Evolutionary conservation across 192 early-diverging fungal genomes (phyloP).

Genomic region (Entomortierella parvispora): DNA sequence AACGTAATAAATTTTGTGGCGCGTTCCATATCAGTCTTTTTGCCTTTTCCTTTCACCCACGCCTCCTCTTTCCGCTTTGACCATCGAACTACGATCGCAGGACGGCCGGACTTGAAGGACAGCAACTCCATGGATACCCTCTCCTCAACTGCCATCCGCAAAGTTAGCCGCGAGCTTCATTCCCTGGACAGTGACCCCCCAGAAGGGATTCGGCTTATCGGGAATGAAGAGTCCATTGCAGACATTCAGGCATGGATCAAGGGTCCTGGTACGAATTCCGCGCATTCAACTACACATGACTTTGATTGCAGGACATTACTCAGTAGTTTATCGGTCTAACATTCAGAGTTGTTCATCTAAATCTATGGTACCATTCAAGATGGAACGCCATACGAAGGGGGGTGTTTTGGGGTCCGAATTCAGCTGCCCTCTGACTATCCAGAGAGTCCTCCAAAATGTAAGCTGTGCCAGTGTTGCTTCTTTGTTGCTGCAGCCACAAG

Average conservation of each 20-base stretch:
- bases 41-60: too few species aligned
- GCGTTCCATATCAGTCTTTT: too few species aligned
- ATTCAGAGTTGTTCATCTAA: neutral
- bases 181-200: conserved; percentile 67
- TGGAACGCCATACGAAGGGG: conserved; percentile 87
- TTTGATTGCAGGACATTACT: neutral
- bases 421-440: conserved; percentile 81
- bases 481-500: too few species aligned
- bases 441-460: conserved; percentile 84
- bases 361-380: conserved; percentile 28
- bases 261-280: conserved; percentile 70
- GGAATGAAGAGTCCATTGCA: conserved; percentile 74
- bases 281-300: neutral
- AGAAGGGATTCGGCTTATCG: conserved; percentile 85
- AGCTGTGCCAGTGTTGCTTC: too few species aligned
- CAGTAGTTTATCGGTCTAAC: too few species aligned
- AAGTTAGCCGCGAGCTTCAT: conserved; percentile 67
- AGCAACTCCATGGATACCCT: conserved; percentile 43
- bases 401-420: conserved; percentile 79
- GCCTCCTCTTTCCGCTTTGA: too few species aligned
- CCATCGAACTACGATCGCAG: too few species aligned
- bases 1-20: too few species aligned
- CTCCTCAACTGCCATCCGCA: conserved; percentile 60
- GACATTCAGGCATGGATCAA: conserved; percentile 89
- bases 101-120: too few species aligned